These are phyloP conservation scores for Chaetomium olivaceum DNA, from an alignment of 2,329 filamentous ascomycete genomes.

Conservation along the genomic window DNA sequence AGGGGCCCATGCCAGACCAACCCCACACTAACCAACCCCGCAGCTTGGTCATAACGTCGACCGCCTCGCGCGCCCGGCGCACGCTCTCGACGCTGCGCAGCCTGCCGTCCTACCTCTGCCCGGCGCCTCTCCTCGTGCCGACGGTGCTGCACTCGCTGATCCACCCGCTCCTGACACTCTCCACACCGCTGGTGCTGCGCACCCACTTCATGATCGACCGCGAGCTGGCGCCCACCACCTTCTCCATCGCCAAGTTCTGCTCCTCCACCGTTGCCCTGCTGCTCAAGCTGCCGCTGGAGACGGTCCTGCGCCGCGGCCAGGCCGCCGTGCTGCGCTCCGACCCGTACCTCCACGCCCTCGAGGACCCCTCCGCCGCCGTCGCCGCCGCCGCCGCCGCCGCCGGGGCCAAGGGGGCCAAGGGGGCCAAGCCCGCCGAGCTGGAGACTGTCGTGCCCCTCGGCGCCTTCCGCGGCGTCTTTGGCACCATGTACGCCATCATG, in stretches of 20 bases:
- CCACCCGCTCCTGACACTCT: constrained; percentile 78
- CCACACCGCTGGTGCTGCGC: constrained; percentile 81
- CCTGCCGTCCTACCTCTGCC: constrained; percentile 75
- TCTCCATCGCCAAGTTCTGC: constrained; percentile 79
- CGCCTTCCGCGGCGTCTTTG: constrained; percentile 80
- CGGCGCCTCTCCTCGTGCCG: constrained; percentile 71
- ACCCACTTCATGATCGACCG: constrained; percentile 83
- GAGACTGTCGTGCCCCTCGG: constrained; percentile 80
- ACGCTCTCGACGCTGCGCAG: constrained; percentile 75
- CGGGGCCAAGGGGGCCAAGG: no score
- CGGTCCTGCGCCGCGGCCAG: constrained; percentile 85
- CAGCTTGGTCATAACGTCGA: constrained; percentile 80
- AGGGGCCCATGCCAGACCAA: background rate
- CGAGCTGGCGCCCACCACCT: constrained; percentile 75
- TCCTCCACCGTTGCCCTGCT: constrained; percentile 79
- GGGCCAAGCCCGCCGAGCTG: constrained; percentile 39
- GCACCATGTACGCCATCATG: constrained; percentile 85
- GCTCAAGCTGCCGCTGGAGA: constrained; percentile 87
- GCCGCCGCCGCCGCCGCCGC: no score
- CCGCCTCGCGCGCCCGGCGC: constrained; percentile 69
- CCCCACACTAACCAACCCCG: background rate
- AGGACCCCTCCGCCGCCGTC: constrained; percentile 25
- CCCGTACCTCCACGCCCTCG: constrained; percentile 52
- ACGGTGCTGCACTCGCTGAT: constrained; percentile 84
- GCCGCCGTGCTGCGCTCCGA: constrained; percentile 66